phyloP scores from a whole-genome alignment of 2,329 filamentous ascomycete species.

The Calcarisporium arbuscula region DNA sequence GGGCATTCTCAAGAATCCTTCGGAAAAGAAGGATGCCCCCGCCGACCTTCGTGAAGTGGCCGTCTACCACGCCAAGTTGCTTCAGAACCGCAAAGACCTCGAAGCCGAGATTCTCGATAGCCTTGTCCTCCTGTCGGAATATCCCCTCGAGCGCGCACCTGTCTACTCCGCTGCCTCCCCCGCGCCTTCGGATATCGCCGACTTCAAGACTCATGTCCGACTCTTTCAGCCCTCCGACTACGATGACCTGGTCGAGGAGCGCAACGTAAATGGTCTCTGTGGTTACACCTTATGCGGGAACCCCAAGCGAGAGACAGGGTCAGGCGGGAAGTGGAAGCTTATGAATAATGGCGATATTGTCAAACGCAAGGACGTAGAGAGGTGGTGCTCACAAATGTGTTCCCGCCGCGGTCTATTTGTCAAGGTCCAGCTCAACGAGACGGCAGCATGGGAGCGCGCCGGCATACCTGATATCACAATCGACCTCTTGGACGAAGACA shows the following conservation, averaged over 20 bases:
- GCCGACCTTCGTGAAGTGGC: constrained; percentile 55
- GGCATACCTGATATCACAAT: constrained; percentile 51
- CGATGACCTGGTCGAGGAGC: constrained; percentile 81
- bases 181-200: constrained; percentile 51
- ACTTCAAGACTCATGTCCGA: constrained; percentile 60
- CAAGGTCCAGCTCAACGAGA: constrained; percentile 80
- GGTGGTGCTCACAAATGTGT: constrained; percentile 81
- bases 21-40: constrained; percentile 17
- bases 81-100: constrained; percentile 75
- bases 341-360: constrained; percentile 57
- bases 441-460: constrained; percentile 76
- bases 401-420: constrained; percentile 76
- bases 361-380: constrained; percentile 64
- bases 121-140: constrained; percentile 64
- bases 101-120: constrained; percentile 67
- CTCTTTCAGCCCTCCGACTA: constrained; percentile 85
- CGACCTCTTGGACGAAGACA: constrained; percentile 62
- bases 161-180: constrained; percentile 37
- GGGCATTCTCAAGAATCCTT: constrained; percentile 55
- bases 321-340: constrained; percentile 62
- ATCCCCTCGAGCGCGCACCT: constrained; percentile 33
- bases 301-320: constrained; percentile 49
- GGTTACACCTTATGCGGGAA: constrained; percentile 75
- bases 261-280: constrained; percentile 75
- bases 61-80: constrained; percentile 72